Percentiles rank a stretch among this genome's conserved stretches.
These are phyloP conservation scores for Globisporangium nodosum DNA, from an alignment of 352 stramenopile genomes.

Conservation along the genomic window DNA sequence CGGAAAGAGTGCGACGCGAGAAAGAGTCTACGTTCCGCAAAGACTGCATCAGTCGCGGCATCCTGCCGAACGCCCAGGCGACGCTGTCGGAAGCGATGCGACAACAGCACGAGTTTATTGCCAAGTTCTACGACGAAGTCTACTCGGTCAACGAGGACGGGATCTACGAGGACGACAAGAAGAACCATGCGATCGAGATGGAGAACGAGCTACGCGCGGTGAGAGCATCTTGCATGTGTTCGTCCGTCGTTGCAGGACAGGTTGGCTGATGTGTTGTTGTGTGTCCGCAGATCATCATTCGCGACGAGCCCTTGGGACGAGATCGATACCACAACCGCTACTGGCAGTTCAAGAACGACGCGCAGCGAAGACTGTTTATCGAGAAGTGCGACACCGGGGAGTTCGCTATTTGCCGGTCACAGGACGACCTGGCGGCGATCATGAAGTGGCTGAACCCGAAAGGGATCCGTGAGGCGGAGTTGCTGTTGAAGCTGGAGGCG, in stretches of 20 bases:
- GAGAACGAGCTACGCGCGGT: conserved; percentile 30
- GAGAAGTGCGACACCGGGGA: conserved; percentile 59
- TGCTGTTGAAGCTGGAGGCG: conserved; percentile 50
- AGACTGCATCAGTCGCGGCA: conserved; percentile 52
- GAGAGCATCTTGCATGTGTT: neutral
- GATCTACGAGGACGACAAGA: conserved; percentile 46
- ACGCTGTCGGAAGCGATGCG: conserved; percentile 61
- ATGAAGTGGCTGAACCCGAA: conserved; percentile 75
- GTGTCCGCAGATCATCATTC: conserved; percentile 41
- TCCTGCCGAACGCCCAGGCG: conserved; percentile 63
- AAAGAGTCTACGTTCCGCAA: conserved; percentile 53
- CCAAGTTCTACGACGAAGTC: conserved; percentile 60
- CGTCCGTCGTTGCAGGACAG: neutral
- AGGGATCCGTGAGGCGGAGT: conserved; percentile 54
- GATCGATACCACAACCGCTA: conserved; percentile 79
- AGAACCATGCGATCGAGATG: conserved; percentile 32
- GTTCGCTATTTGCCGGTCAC: conserved; percentile 42
- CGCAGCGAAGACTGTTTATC: conserved; percentile 53
- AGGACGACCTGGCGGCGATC: conserved; percentile 36
- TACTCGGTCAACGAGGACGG: conserved; percentile 45
- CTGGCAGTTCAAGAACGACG: conserved; percentile 72
- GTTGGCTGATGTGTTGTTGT: neutral
- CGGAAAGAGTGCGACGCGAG: conserved; percentile 45
- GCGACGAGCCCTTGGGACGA: conserved; percentile 57
- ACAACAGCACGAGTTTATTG: conserved; percentile 54